phyloP scores from a whole-genome alignment of 148 eudicot species.

The Oxyria digyna region DNA sequence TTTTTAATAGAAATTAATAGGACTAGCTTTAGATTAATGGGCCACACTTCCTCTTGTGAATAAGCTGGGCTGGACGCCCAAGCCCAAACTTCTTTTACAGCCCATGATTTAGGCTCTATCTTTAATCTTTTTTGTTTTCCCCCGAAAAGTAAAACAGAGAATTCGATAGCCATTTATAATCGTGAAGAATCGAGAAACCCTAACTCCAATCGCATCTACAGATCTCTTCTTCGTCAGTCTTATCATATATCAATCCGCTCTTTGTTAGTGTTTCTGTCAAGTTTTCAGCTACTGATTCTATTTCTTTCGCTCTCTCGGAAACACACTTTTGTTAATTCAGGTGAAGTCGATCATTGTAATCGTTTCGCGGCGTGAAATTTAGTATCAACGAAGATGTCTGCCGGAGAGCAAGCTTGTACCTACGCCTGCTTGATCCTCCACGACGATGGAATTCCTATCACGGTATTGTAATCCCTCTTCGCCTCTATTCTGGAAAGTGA shows the following conservation, averaged over 20 bases:
- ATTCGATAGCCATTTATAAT: neutral
- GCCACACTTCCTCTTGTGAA: no score
- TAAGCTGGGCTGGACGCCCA: no score
- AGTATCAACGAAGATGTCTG: constrained; percentile 23
- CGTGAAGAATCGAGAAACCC: neutral
- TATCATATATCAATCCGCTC: neutral
- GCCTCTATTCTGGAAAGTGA: neutral
- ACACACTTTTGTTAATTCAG: neutral
- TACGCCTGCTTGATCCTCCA: constrained; percentile 61
- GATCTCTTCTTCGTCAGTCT: neutral
- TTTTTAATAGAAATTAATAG: no score
- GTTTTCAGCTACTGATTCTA: neutral
- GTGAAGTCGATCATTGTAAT: neutral
- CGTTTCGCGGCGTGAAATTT: neutral
- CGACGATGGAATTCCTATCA: constrained; percentile 64
- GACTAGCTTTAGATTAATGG: no score
- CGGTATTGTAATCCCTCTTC: constrained; percentile 18
- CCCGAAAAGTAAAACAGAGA: neutral
- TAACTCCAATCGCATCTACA: neutral
- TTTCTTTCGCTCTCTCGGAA: neutral
- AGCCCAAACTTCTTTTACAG: no score
- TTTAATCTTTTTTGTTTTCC: no score
- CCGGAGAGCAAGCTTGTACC: constrained; percentile 42
- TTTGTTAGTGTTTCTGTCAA: neutral
- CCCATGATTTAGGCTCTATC: no score